Conservation (phyloP, 225 moss, liverwort and hornwort species). For the Rhytidiadelphus loreus region DNA sequence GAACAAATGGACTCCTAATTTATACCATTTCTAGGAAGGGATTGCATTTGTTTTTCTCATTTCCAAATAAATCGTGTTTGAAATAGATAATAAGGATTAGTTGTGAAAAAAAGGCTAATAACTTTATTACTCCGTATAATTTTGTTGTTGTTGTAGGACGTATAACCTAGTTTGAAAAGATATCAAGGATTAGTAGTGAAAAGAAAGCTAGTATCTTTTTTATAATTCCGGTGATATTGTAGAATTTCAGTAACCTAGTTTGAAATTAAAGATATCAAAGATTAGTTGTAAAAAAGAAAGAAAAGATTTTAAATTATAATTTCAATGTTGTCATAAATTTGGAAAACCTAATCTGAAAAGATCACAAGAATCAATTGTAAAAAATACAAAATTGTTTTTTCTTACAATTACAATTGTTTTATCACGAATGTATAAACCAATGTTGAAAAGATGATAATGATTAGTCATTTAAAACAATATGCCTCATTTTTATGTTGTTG, state of each 20-base stretch:
- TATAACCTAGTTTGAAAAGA: neutral
- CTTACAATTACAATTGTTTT: neutral
- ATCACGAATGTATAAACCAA: no score
- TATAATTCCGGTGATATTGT: neutral
- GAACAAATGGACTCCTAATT: neutral
- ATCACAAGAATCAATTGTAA: neutral
- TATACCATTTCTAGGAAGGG: neutral
- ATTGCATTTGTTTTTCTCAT: neutral
- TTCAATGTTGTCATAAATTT: neutral
- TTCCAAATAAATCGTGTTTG: neutral
- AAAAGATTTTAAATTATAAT: neutral
- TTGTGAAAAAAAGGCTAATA: no score
- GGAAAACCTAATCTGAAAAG: neutral
- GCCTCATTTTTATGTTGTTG: neutral
- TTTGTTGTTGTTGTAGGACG: neutral
- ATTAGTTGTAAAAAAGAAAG: neutral
- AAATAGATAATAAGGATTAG: neutral
- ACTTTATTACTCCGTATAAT: neutral
- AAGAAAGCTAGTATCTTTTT: neutral
- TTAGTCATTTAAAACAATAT: neutral
- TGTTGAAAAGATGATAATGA: neutral
- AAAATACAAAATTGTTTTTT: neutral
- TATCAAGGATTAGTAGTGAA: no score
- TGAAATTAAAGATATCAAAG: neutral
- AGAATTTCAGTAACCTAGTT: neutral